These are phyloP conservation scores for Fusarium buxicola DNA, from an alignment of 2,329 filamentous ascomycete species.

Conservation along the genomic window DNA sequence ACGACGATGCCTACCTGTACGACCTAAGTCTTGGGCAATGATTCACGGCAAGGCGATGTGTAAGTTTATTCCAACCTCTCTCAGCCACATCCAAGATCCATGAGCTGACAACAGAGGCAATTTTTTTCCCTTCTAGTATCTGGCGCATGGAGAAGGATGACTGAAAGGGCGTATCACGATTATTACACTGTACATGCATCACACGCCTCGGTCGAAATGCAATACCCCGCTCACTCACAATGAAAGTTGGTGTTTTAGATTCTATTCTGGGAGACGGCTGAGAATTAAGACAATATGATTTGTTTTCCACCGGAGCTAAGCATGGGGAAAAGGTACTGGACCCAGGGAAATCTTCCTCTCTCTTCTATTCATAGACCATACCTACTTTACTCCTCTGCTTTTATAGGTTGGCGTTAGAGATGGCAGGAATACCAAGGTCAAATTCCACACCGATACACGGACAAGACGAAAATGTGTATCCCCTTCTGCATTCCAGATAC, in stretches of 20 bases:
- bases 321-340: slow-evolving; percentile 10
- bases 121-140: slow-evolving; percentile 13
- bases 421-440: slow-evolving; percentile 1
- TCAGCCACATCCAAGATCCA: not conserved
- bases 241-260: slow-evolving; percentile 28
- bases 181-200: slow-evolving; percentile 33
- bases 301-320: not conserved
- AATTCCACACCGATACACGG: slow-evolving; percentile 25
- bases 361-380: slow-evolving; percentile 37
- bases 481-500: slow-evolving; percentile 19
- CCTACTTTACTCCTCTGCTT: slow-evolving; percentile 24
- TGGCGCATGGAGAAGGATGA: slow-evolving; percentile 10
- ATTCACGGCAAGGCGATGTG: slow-evolving; percentile 13
- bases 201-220: not conserved
- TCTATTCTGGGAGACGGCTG: slow-evolving; percentile 30
- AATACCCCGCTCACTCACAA: slow-evolving; percentile 42
- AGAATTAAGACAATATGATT: slow-evolving; percentile 22
- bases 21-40: slow-evolving; percentile 38
- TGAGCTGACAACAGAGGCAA: slow-evolving; percentile 10
- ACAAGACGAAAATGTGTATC: slow-evolving; percentile 12
- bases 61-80: slow-evolving; percentile 12
- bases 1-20: slow-evolving; percentile 49
- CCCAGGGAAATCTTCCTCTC: not conserved
- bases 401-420: slow-evolving; percentile 30
- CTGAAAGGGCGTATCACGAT: slow-evolving; percentile 27